Evolutionary conservation across 305 asterid species (phyloP).

Genomic region (Plantago rigida): DNA sequence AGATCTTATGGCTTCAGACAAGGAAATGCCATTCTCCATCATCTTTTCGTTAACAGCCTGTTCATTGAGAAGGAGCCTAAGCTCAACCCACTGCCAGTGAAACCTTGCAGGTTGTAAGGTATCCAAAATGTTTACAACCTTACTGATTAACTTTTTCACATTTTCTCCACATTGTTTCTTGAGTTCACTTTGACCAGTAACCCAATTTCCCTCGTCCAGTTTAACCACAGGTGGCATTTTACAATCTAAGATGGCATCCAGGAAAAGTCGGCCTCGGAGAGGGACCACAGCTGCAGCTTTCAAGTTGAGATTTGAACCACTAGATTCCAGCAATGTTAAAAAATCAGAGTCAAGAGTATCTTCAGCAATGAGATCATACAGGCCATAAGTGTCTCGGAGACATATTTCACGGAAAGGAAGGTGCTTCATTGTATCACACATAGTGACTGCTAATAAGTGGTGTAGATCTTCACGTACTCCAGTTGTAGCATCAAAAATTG

Average conservation of each 20-base stretch:
- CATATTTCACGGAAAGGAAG: constrained; percentile 89
- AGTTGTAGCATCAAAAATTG: constrained; percentile 45
- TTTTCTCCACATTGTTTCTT: constrained; percentile 59
- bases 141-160: constrained; percentile 53
- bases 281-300: constrained; percentile 81
- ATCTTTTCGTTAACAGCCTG: constrained; percentile 77
- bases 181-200: constrained; percentile 51
- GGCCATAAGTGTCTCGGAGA: constrained; percentile 64
- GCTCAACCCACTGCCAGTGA: constrained; percentile 99
- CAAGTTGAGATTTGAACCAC: constrained; percentile 48
- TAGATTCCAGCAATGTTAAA: constrained; percentile 61
- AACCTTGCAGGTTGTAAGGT: constrained; percentile 92
- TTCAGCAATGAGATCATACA: constrained; percentile 60
- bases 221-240: constrained; percentile 49
- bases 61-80: constrained; percentile 80
- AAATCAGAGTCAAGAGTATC: constrained; percentile 76
- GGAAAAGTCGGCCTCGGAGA: constrained; percentile 83
- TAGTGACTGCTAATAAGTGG: constrained; percentile 46
- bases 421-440: constrained; percentile 79
- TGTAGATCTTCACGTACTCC: constrained; percentile 72
- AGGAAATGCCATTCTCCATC: constrained; percentile 59
- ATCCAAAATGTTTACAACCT: constrained; percentile 74
- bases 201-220: constrained; percentile 50
- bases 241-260: constrained; percentile 79
- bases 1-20: constrained; percentile 71